These are phyloP conservation scores for Pouteria campechiana DNA, from an alignment of 179 eudicot species.

Conservation along the genomic window DNA sequence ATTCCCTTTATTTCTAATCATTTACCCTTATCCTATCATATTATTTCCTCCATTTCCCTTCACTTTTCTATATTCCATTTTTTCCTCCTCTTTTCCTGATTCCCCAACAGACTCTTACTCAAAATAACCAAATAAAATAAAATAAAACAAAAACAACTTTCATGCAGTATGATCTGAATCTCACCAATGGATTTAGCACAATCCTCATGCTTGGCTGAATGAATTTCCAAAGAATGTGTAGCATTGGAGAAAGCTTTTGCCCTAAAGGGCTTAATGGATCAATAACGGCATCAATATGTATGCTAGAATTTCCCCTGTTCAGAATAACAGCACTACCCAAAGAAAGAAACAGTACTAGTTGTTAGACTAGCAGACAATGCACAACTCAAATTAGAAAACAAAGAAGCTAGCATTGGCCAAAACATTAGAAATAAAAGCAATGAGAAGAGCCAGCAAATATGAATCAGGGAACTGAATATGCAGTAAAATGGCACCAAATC, in stretches of 20 bases:
- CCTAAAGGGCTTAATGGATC: conserved; percentile 93
- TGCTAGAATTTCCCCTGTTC: conserved; percentile 47
- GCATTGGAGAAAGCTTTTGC: conserved; percentile 81
- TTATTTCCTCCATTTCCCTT: too few relatives aligned
- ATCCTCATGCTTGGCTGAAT: conserved; percentile 91
- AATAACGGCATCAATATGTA: conserved; percentile 91
- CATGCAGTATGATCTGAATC: conserved; percentile 5
- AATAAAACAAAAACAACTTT: not conserved
- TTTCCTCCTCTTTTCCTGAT: too few relatives aligned
- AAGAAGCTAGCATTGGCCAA: too few relatives aligned
- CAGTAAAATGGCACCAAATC: too few relatives aligned
- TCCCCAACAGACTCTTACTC: too few relatives aligned
- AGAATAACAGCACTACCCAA: conserved; percentile 71
- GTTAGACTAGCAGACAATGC: not conserved
- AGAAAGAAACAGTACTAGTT: not conserved
- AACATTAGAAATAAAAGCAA: too few relatives aligned
- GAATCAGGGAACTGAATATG: too few relatives aligned
- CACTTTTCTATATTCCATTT: too few relatives aligned
- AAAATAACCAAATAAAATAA: not conserved
- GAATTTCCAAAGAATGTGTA: conserved; percentile 53
- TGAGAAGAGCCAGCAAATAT: too few relatives aligned
- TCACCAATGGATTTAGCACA: conserved; percentile 88
- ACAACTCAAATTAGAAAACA: too few relatives aligned
- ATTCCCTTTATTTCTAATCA: too few relatives aligned
- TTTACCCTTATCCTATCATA: too few relatives aligned